Evolutionary conservation across 148 eudicot genomes (phyloP), one percentile per base, ranked within the genome.

Genomic region (Persicaria maculosa): DNA sequence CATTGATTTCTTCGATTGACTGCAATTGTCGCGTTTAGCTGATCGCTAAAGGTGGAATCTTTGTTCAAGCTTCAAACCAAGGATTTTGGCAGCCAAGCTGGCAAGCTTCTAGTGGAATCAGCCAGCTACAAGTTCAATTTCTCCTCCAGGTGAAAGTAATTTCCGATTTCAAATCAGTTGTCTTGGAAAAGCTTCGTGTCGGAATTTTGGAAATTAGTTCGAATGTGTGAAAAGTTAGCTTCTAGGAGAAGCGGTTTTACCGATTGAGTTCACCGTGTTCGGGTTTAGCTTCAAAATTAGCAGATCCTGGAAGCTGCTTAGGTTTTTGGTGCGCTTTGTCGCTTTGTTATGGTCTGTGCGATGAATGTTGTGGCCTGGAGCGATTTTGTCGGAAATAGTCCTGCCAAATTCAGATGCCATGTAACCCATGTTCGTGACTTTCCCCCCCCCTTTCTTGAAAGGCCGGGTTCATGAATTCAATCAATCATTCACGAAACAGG

Each of bases 341-440:
- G 68, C 68, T 62, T 31, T 31, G 7, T 11, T 31, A 31, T 62
- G 40, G 25, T 59, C 43, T 59, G 65, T 59, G 14, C 40, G 65
- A 59, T 59, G 25, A 59, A 22, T 59, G 8, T 12, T 59, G 40
- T 59, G 65, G 14, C 2, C 40, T 62, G 68, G 22, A 7, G 44
- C 7, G 31, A 75, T 88, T 90, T 85, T 80, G 36, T 11, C 47
- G 76, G 85, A 86, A 88, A 87, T 55, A 71, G 77, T 65, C 72
- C 91, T 80, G 89, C 72, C 78, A 84, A 55, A 16, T 47, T 44
- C 86, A 75, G 77, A 79, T 47, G 68, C 68, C 68, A 62, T 36
- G 68, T 62, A 79, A 43, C 44, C 68, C 68, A 62, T 36, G 68
- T 62, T 62, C 68, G 36, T 62, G 45, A 36, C 4, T 62, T 62